phyloP scores from a whole-genome alignment of 2,329 filamentous ascomycete genomes.

The Simplicillium sp. region DNA sequence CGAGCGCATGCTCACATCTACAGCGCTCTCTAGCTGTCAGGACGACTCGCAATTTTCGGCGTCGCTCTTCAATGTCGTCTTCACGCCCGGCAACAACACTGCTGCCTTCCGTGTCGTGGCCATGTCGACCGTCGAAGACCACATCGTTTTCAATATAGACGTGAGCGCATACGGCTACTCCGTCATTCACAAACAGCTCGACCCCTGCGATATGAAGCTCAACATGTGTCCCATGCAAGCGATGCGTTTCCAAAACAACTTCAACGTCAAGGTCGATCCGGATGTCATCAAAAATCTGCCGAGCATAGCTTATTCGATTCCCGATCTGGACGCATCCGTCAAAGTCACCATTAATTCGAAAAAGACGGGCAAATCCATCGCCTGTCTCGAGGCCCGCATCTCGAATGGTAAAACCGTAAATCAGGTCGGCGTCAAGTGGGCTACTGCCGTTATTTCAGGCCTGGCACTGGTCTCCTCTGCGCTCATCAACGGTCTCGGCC shows the following conservation, averaged over 20 bases:
- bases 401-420: slow-evolving; percentile 91
- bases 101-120: slow-evolving; percentile 56
- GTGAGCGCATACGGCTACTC: slow-evolving; percentile 12
- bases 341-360: too few species aligned
- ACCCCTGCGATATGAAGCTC: slow-evolving; percentile 66
- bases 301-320: too few species aligned
- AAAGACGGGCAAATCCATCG: slow-evolving; percentile 42
- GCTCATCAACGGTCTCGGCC: slow-evolving; percentile 79
- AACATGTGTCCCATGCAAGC: slow-evolving; percentile 45
- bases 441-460: slow-evolving; percentile 78
- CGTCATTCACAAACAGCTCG: slow-evolving; percentile 57
- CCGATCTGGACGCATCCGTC: too few species aligned
- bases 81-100: slow-evolving; percentile 64
- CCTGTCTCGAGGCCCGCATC: slow-evolving; percentile 78
- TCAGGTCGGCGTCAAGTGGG: slow-evolving; percentile 80
- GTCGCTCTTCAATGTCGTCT: slow-evolving; percentile 77
- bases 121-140: too few species aligned
- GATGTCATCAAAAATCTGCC: slow-evolving; percentile 32
- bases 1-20: slow-evolving; percentile 64
- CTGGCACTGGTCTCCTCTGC: slow-evolving; percentile 77
- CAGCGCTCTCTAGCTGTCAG: slow-evolving; percentile 77
- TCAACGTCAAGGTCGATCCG: slow-evolving; percentile 72
- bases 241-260: slow-evolving; percentile 70
- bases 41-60: slow-evolving; percentile 77
- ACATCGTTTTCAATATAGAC: too few species aligned